These are phyloP conservation scores for Malus hybrid DNA, from an alignment of 331 rosid species.

Conservation along the genomic window DNA sequence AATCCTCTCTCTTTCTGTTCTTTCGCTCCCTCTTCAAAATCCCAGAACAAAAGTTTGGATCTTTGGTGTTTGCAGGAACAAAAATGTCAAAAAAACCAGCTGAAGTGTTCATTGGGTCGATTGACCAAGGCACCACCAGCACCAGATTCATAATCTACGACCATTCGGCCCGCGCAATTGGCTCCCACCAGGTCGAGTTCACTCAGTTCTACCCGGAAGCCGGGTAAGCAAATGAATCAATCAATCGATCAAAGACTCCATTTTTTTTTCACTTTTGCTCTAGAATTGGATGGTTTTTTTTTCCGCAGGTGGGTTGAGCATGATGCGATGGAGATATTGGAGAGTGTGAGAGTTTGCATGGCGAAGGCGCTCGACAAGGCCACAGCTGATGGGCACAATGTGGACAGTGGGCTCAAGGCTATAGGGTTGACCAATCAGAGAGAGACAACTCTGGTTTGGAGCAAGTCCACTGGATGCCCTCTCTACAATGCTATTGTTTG, in stretches of 20 bases:
- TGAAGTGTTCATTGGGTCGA: constrained; percentile 48
- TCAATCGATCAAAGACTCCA: neutral
- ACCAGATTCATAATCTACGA: constrained; percentile 80
- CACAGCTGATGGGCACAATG: constrained; percentile 66
- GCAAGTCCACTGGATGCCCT: constrained; percentile 83
- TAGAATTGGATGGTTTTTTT: neutral
- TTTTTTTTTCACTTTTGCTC: neutral
- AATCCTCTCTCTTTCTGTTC: neutral
- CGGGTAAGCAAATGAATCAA: constrained; percentile 44
- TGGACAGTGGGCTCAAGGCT: constrained; percentile 62
- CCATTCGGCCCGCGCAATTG: constrained; percentile 26
- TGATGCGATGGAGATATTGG: constrained; percentile 82
- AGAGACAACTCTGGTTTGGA: constrained; percentile 88
- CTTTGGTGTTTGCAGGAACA: neutral
- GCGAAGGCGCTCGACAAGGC: constrained; percentile 82
- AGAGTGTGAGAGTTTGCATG: constrained; percentile 69
- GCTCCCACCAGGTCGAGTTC: constrained; percentile 86
- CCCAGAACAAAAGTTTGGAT: neutral
- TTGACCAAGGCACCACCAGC: constrained; percentile 91
- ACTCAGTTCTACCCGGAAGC: constrained; percentile 78
- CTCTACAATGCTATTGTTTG: constrained; percentile 85
- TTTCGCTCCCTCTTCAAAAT: neutral
- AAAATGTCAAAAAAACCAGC: neutral
- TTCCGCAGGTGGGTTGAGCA: constrained; percentile 82
- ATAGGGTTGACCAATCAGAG: constrained; percentile 93